phyloP scores from a whole-genome alignment of 148 eudicot genomes.

The Chenopodium quinoa region DNA sequence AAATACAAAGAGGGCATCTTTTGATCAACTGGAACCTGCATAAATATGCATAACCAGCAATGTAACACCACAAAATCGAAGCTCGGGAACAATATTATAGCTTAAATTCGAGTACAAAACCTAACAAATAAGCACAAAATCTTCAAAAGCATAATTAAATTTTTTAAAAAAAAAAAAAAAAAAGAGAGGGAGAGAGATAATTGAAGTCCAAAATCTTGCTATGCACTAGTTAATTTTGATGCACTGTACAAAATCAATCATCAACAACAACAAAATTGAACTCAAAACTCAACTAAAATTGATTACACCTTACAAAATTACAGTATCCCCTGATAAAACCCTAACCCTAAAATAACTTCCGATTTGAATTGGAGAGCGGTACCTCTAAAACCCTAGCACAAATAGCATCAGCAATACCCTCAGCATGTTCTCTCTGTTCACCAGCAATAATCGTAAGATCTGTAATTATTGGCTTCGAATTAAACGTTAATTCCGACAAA shows the following conservation, averaged over 20 bases:
- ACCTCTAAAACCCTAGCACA: slow-evolving; percentile 91
- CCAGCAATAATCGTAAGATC: slow-evolving; percentile 95
- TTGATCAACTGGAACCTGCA: slow-evolving; percentile 83
- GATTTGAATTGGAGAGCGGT: slow-evolving; percentile 17
- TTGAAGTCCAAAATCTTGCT: not conserved
- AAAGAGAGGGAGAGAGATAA: not conserved
- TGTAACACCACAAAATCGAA: slow-evolving; percentile 18
- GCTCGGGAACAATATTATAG: not conserved
- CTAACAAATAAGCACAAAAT: not conserved
- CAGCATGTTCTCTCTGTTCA: slow-evolving; percentile 56
- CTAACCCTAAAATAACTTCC: slow-evolving; percentile 28
- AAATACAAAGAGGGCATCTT: slow-evolving; percentile 91
- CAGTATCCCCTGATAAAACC: slow-evolving; percentile 11
- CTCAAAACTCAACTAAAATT: not conserved
- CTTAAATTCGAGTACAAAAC: not conserved
- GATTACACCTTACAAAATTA: slow-evolving; percentile 25
- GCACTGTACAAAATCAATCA: slow-evolving; percentile 28
- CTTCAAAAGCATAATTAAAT: not conserved
- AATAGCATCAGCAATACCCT: slow-evolving; percentile 72
- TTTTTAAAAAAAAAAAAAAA: too few relatives aligned
- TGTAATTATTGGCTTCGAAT: slow-evolving; percentile 90
- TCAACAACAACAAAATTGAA: not conserved
- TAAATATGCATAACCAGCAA: slow-evolving; percentile 27
- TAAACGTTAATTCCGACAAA: slow-evolving; percentile 64
- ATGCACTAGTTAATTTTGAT: slow-evolving; percentile 26